Evolutionary conservation across 2,329 filamentous ascomycete species (phyloP).

Genomic region (Cordyceps cateniannulata): DNA sequence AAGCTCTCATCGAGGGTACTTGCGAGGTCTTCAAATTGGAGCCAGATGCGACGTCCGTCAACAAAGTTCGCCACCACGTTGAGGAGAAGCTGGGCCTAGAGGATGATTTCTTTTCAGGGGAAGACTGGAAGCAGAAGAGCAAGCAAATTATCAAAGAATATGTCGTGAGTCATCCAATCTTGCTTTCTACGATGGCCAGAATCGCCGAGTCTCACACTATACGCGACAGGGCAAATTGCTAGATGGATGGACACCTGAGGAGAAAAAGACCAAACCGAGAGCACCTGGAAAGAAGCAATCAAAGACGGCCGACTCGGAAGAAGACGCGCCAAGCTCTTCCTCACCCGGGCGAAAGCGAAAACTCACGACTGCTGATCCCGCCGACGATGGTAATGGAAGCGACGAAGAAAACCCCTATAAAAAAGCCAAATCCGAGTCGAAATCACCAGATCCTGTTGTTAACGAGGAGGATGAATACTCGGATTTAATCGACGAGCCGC

Average conservation of each 20-base stretch:
- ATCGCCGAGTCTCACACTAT: slow-evolving; percentile 5
- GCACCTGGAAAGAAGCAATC: slow-evolving; percentile 33
- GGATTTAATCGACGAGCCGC: slow-evolving; percentile 66
- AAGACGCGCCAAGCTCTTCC: slow-evolving; percentile 12
- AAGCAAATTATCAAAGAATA: slow-evolving; percentile 49
- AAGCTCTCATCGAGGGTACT: slow-evolving; percentile 41
- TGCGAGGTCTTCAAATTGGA: slow-evolving; percentile 37
- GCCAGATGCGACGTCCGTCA: slow-evolving; percentile 47
- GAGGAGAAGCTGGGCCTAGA: slow-evolving; percentile 44
- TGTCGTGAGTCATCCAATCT: slow-evolving; percentile 37
- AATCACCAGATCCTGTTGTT: slow-evolving; percentile 16
- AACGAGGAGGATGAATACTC: slow-evolving; percentile 35
- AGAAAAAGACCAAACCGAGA: neutral
- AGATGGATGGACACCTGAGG: slow-evolving; percentile 28
- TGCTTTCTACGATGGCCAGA: neutral
- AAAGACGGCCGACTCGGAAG: slow-evolving; percentile 14
- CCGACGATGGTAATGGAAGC: slow-evolving; percentile 14
- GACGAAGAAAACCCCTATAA: slow-evolving; percentile 14
- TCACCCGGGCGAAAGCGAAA: slow-evolving; percentile 14
- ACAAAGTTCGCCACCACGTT: slow-evolving; percentile 46
- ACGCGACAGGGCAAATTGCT: slow-evolving; percentile 28
- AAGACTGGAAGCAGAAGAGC: slow-evolving; percentile 52
- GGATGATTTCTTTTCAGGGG: slow-evolving; percentile 42
- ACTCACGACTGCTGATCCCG: slow-evolving; percentile 13
- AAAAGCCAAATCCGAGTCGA: neutral